Evolutionary conservation across 768 basidiomycete genomes (phyloP).

Genomic region (Trametes maxima): DNA sequence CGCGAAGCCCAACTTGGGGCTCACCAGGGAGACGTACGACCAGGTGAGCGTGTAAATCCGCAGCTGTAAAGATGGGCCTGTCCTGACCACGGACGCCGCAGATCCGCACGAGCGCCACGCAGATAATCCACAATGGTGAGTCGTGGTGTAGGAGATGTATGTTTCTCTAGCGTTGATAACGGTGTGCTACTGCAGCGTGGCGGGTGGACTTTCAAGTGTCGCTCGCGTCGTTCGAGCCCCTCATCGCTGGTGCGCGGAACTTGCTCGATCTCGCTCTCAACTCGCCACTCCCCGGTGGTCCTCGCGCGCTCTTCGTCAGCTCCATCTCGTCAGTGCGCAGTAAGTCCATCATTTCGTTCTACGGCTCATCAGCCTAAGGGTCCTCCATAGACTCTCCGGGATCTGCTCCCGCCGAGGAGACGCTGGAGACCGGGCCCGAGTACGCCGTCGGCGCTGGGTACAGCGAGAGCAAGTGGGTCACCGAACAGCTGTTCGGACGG

Average conservation of each 20-base stretch:
- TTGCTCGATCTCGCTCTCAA: conserved; percentile 21
- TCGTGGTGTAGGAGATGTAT: neutral
- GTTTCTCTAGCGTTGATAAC: neutral
- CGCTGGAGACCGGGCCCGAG: conserved; percentile 18
- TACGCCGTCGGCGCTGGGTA: conserved; percentile 36
- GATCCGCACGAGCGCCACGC: conserved; percentile 19
- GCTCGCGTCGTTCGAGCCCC: conserved; percentile 40
- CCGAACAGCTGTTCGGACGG: conserved; percentile 37
- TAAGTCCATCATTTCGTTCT: no score
- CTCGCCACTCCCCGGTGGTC: conserved; percentile 9
- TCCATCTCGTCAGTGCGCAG: conserved; percentile 21
- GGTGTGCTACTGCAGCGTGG: conserved; percentile 34
- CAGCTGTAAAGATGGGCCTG: neutral
- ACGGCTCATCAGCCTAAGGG: no score
- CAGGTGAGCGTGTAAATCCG: conserved; percentile 22
- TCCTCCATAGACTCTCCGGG: conserved; percentile 6
- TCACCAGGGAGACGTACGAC: conserved; percentile 14
- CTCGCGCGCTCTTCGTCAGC: conserved; percentile 32
- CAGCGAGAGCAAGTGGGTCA: conserved; percentile 38
- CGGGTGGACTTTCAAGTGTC: conserved; percentile 45
- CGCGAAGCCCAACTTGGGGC: conserved; percentile 20
- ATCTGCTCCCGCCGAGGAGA: conserved; percentile 6
- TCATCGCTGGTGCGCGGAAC: conserved; percentile 32
- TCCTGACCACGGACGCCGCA: neutral
- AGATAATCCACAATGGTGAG: conserved; percentile 31